Evolutionary conservation across 495 filamentous ascomycete species (phyloP).

Genomic region (Chaetomidium leptoderma): DNA sequence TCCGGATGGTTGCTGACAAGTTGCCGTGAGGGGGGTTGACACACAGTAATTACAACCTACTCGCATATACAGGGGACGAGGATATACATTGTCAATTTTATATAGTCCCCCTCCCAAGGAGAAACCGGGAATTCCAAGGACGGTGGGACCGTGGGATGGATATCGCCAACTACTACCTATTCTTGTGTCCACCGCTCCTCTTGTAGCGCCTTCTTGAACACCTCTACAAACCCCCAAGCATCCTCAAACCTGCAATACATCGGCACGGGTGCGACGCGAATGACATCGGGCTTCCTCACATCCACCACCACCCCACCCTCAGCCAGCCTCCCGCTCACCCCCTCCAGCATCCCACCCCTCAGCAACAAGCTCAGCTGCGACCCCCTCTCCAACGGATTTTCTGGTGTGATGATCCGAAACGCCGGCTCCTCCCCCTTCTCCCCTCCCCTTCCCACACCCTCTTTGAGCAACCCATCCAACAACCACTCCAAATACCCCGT

Average conservation of each 20-base stretch:
- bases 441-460: conserved; percentile 32
- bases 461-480: conserved; percentile 32
- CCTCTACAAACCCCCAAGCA: conserved; percentile 69
- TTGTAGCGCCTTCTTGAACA: conserved; percentile 50
- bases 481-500: conserved; percentile 78
- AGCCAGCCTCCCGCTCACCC: conserved; percentile 64
- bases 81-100: too few relatives aligned
- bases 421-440: conserved; percentile 43
- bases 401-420: conserved; percentile 79
- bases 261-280: conserved; percentile 83
- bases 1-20: too few relatives aligned
- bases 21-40: too few relatives aligned
- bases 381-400: conserved; percentile 64
- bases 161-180: too few relatives aligned
- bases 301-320: conserved; percentile 73
- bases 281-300: conserved; percentile 83
- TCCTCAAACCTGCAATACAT: conserved; percentile 84
- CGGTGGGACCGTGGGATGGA: too few relatives aligned
- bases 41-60: too few relatives aligned
- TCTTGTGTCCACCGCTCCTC: conserved; percentile 11
- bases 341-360: conserved; percentile 59
- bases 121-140: too few relatives aligned
- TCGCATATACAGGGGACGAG: too few relatives aligned
- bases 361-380: conserved; percentile 82
- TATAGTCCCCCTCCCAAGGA: too few relatives aligned